Evolutionary conservation across 306 rosid genomes (phyloP).

Genomic region (Senna siamea): DNA sequence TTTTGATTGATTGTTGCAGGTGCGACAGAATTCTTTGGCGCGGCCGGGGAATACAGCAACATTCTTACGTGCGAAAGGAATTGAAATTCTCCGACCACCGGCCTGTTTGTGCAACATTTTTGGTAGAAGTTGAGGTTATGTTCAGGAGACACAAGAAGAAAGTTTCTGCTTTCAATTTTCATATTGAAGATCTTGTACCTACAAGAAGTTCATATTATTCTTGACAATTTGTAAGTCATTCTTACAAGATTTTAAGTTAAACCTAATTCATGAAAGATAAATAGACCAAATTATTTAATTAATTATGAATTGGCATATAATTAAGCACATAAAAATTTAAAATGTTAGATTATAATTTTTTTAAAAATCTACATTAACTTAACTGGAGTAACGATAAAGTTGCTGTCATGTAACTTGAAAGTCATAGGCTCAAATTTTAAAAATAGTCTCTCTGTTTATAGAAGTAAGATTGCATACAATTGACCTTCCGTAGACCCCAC

Average conservation of each 20-base stretch:
- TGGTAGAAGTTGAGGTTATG: constrained; percentile 60
- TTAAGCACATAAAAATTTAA: too few species aligned
- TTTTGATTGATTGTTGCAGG: constrained; percentile 56
- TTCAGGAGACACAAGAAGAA: constrained; percentile 51
- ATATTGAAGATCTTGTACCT: constrained; percentile 59
- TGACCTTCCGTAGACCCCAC: too few species aligned
- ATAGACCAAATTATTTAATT: too few species aligned
- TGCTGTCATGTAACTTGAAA: too few species aligned
- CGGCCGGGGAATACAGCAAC: constrained; percentile 77
- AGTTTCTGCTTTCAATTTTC: constrained; percentile 50
- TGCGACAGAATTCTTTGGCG: constrained; percentile 95
- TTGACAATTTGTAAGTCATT: constrained; percentile 37
- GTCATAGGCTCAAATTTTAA: too few species aligned
- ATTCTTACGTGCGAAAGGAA: constrained; percentile 69
- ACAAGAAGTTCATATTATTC: constrained; percentile 45
- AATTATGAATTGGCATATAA: too few species aligned
- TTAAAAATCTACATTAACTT: too few species aligned
- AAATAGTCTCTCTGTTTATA: too few species aligned
- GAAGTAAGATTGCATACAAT: too few species aligned
- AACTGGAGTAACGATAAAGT: too few species aligned
- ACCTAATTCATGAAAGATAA: background rate
- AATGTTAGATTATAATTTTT: too few species aligned
- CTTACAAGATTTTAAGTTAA: background rate
- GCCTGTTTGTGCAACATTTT: constrained; percentile 80
- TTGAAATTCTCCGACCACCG: constrained; percentile 86